phyloP scores from a whole-genome alignment of 768 basidiomycete genomes.

The Calocybe indica region DNA sequence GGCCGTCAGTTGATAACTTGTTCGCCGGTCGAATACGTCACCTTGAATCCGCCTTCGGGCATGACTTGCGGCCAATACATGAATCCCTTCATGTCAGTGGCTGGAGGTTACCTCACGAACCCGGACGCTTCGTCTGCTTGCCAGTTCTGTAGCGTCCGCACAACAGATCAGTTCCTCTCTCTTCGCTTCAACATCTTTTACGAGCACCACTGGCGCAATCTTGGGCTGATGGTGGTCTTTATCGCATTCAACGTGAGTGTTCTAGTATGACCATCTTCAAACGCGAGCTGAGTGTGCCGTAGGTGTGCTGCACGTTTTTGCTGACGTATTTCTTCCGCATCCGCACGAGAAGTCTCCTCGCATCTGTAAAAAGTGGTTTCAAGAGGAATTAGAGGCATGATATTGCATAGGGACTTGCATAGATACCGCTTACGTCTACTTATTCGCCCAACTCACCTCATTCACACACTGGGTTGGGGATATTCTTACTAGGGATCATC shows the following conservation, averaged over 20 bases:
- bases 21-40: constrained; percentile 43
- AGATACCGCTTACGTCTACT: background rate
- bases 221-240: constrained; percentile 45
- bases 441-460: background rate
- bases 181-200: constrained; percentile 52
- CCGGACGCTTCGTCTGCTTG: constrained; percentile 48
- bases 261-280: constrained; percentile 2
- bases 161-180: constrained; percentile 53
- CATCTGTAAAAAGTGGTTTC: constrained; percentile 16
- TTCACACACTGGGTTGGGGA: too few species aligned
- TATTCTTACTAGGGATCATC: too few species aligned
- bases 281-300: background rate
- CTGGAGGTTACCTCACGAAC: constrained; percentile 55
- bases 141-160: constrained; percentile 51
- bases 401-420: background rate
- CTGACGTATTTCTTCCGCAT: constrained; percentile 52
- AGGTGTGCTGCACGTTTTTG: constrained; percentile 36
- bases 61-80: constrained; percentile 50
- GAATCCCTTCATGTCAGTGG: constrained; percentile 35
- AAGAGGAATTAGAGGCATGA: constrained; percentile 6
- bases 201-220: constrained; percentile 44
- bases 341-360: constrained; percentile 22
- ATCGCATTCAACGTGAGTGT: constrained; percentile 43
- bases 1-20: constrained; percentile 41
- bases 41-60: constrained; percentile 46